A percentile compares a stretch with the other conserved stretches of the same genome.
Evolutionary conservation across 75 land plant genomes (phyloP).

Genomic region (Azolla pinnata): DNA sequence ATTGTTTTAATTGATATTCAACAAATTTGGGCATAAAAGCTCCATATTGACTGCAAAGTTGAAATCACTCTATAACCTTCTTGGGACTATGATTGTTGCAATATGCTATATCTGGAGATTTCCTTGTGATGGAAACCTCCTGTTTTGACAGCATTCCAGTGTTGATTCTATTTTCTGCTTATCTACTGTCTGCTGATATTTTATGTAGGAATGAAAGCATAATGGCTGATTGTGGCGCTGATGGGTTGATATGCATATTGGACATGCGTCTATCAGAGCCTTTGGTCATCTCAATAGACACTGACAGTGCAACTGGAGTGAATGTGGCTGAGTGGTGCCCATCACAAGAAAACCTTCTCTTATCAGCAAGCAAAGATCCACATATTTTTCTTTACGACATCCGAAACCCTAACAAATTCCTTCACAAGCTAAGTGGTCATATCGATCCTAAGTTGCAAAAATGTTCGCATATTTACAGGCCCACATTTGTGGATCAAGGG

Average conservation of each 20-base stretch:
- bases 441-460: conserved; percentile 4
- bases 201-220: conserved; percentile 17
- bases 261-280: conserved; percentile 18
- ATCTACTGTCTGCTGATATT: neutral
- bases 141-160: no score
- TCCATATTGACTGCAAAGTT: no score
- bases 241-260: conserved; percentile 32
- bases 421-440: conserved; percentile 32
- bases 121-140: no score
- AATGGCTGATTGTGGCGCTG: conserved; percentile 38
- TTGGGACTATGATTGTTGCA: no score
- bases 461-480: conserved; percentile 30
- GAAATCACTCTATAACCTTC: no score
- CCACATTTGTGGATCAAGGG: conserved; percentile 29
- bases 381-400: conserved; percentile 24
- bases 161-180: no score
- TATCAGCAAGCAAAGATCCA: conserved; percentile 38
- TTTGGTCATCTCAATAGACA: conserved; percentile 23
- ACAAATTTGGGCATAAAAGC: no score
- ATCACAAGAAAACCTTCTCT: conserved; percentile 16
- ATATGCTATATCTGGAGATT: no score
- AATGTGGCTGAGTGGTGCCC: conserved; percentile 37
- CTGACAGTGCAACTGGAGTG: conserved; percentile 13
- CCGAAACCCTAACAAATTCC: conserved; percentile 11
- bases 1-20: no score